Conservation (phyloP, 1,139 yeast species). For the Sugiyamaella xylanicola region DNA sequence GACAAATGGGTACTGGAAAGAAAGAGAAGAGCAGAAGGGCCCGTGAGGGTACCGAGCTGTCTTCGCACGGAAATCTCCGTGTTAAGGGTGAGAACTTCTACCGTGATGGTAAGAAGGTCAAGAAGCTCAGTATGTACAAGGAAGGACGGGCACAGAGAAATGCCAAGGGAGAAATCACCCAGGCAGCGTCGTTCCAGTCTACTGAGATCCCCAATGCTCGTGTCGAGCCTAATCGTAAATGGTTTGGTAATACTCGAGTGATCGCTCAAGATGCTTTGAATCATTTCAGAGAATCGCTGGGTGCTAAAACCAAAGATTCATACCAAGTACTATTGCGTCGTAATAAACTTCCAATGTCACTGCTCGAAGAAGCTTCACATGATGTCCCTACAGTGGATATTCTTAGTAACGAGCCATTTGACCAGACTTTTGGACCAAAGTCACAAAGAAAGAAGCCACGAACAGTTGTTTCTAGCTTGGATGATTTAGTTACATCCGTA, state of each 20-base stretch:
- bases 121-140: constrained; percentile 89
- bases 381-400: constrained; percentile 71
- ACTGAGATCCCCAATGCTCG: constrained; percentile 89
- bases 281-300: constrained; percentile 93
- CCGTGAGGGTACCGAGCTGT: constrained; percentile 66
- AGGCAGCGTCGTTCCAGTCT: constrained; percentile 87
- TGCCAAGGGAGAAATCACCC: constrained; percentile 80
- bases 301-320: constrained; percentile 81
- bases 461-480: constrained; percentile 72
- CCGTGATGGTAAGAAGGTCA: constrained; percentile 87
- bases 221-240: constrained; percentile 92
- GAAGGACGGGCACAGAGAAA: constrained; percentile 86
- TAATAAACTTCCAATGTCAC: constrained; percentile 94
- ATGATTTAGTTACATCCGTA: constrained; percentile 72
- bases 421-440: constrained; percentile 88
- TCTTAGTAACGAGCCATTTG: constrained; percentile 84
- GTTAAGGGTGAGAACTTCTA: constrained; percentile 98
- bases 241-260: constrained; percentile 98
- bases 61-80: constrained; percentile 76
- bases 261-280: constrained; percentile 94
- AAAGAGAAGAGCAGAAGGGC: constrained; percentile 85
- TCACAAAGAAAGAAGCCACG: constrained; percentile 92
- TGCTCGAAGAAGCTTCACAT: constrained; percentile 63
- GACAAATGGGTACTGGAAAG: constrained; percentile 83
- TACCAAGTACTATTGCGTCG: constrained; percentile 86